Conservation (phyloP, 352 stramenopile genomes). For the Pythium dissotocum region DNA sequence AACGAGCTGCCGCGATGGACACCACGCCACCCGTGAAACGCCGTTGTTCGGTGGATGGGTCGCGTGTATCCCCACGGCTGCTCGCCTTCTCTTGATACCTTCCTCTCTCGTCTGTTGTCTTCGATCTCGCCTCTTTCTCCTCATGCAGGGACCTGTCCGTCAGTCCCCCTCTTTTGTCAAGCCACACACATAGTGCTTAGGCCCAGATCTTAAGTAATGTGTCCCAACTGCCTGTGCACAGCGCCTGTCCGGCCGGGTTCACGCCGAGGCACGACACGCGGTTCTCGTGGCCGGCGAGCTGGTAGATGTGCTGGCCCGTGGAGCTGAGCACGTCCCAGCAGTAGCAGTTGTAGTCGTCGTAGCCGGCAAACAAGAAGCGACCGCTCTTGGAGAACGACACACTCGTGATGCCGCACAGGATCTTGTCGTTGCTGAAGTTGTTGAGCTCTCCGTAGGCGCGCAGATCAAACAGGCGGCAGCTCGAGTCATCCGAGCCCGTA, state of each 20-base stretch:
- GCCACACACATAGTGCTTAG: slow-evolving; percentile 32
- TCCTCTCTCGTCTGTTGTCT: slow-evolving; percentile 1
- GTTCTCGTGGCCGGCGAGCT: slow-evolving; percentile 95
- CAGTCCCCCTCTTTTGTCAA: not conserved
- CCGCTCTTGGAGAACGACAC: slow-evolving; percentile 95
- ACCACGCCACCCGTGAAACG: not conserved
- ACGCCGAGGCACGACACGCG: slow-evolving; percentile 97
- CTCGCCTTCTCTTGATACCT: slow-evolving; percentile 1
- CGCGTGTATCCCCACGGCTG: not conserved
- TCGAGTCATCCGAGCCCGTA: slow-evolving; percentile 97
- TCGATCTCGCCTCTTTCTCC: slow-evolving; percentile 1
- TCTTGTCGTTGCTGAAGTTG: slow-evolving; percentile 96
- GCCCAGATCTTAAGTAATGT: slow-evolving; percentile 98
- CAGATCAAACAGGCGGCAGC: slow-evolving; percentile 97
- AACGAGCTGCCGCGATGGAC: not conserved
- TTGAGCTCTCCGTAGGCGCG: slow-evolving; percentile 96
- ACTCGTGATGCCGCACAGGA: slow-evolving; percentile 96
- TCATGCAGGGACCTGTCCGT: slow-evolving; percentile 4
- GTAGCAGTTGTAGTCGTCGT: slow-evolving; percentile 98
- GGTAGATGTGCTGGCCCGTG: slow-evolving; percentile 88
- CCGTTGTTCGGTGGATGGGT: not conserved
- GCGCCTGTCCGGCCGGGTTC: slow-evolving; percentile 92
- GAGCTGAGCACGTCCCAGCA: slow-evolving; percentile 96
- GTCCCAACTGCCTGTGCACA: slow-evolving; percentile 99
- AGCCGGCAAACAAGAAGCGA: slow-evolving; percentile 96